Conservation (phyloP, 1,139 yeast genomes). For the Arxiozyma bovina region DNA sequence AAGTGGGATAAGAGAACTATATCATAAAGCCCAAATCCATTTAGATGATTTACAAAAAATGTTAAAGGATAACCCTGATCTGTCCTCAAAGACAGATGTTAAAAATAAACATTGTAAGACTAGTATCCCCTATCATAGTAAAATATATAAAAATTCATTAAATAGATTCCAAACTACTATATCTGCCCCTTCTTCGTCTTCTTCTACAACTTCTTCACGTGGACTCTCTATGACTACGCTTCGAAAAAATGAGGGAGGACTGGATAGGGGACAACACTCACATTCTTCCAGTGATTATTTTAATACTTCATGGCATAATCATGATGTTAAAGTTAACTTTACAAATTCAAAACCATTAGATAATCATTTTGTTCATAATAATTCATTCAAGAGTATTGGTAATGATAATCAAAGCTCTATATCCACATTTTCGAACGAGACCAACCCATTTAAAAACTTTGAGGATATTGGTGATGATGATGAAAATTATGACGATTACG, state of each 20-base stretch:
- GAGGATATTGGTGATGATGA: background rate
- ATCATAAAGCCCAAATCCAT: conserved; percentile 32
- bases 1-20: conserved; percentile 32
- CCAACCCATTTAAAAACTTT: conserved; percentile 2
- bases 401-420: background rate
- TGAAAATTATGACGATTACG: too few relatives aligned
- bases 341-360: conserved; percentile 3
- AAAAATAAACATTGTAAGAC: background rate
- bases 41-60: conserved; percentile 30
- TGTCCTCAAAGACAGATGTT: background rate
- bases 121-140: background rate
- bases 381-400: background rate
- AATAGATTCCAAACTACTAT: conserved; percentile 4
- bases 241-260: conserved; percentile 3
- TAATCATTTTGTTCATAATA: background rate
- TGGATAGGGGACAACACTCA: conserved; percentile 1
- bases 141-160: conserved; percentile 1
- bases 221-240: conserved; percentile 8
- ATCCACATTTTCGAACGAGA: background rate
- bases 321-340: conserved; percentile 2
- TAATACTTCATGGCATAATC: background rate
- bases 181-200: background rate
- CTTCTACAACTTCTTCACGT: conserved; percentile 1
- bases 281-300: background rate
- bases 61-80: conserved; percentile 2